Evolutionary conservation across 83 land plant species (phyloP), one percentile per base, ranked within the genome.

Genomic region (Diphasiastrum complanatum): DNA sequence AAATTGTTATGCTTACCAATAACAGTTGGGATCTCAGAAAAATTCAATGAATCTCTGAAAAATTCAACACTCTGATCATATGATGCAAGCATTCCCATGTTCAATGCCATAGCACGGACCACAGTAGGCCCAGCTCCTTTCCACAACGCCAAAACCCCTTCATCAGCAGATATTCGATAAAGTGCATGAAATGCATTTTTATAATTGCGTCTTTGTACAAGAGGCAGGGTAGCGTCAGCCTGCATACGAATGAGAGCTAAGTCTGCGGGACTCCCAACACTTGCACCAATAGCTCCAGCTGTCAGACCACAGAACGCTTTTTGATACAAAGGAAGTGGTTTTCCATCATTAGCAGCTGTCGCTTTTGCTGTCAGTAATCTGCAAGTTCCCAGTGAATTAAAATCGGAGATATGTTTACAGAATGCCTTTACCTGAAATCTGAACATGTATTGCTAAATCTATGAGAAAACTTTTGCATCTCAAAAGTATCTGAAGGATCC

Each of bases 201-300:
- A 35, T 67, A 67, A 43, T 67, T 62, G 14, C 70, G 47, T 41
- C 70, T 33, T 33, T 67, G 70, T 12, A 14, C 20, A 28, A 16
- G 48, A 31, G 70, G 70, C 48, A 67, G 51, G 33, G 47, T 38
- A 12, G 66, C 70, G 58, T 67, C 70, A 32, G 70, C 70, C 58
- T 67, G 70, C 70, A 67, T 67, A 22, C 65, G 70, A 5, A 67
- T 29, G 36, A 67, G 70, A 4, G 70, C 70, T 37, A 67, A 45
- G 63, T 67, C 70, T 30, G 70, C 70, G 20, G 70, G 70, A 34
- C 63, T 58, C 5, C 70, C 70, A 4, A 67, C 27, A 5, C 45
- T 25, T 1, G 70, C 65, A 46, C 70, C 65, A 19, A 67, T 28
- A 19, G 70, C 70, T 46, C 70, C 70, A 18, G 70, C 70, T 29